Evolutionary conservation across 257 asterid genomes (phyloP), one percentile per base, ranked within the genome.

Genomic region (Solanum dulcamara): DNA sequence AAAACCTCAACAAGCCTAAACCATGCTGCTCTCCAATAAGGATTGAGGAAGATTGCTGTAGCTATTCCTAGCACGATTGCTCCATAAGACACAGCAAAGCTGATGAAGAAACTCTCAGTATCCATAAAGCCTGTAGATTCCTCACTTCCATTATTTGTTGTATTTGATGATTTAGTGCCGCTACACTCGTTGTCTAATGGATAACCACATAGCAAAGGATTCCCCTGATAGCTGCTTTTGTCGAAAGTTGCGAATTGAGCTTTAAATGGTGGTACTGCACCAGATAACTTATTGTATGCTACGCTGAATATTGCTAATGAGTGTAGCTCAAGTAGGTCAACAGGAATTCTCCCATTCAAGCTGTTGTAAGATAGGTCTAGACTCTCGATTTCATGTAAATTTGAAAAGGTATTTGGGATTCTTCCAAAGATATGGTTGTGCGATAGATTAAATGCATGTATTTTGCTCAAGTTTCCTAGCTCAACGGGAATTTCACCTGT

Each of bases 201-300:
- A 51, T 20, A 48, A 13, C 72, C 86, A 84, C 83, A 72, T 71
- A 84, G 83, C 5, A 70, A 30, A 37, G 60, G 83, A 71, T 84
- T 84, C 46, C 75, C 86, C 59, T 72, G 33, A 26, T 84, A 84
- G 74, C 86, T 84, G 22, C 74, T 59, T 51, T 71, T 37, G 44
- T 84, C 74, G 28, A 84, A 84, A 11, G 86, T 84, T 71, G 30
- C 11, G 38, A 84, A 53, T 1, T 84, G 83, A 70, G 3, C 83
- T 50, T 84, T 37, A 7, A 24, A 40, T 4, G 59, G 57, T 71
- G 86, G 74, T 46, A 37, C 38, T 26, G n/a, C 35, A 67, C 86
- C 72, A 17, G 70, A 46, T 50, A 84, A 51, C 37, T 84, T 84
- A 33, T 51, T 84, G 67, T 84, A 20, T 10, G 86, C 86, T 66